Evolutionary conservation across 768 basidiomycete species (phyloP).

Genomic region (Podaxis sp.): DNA sequence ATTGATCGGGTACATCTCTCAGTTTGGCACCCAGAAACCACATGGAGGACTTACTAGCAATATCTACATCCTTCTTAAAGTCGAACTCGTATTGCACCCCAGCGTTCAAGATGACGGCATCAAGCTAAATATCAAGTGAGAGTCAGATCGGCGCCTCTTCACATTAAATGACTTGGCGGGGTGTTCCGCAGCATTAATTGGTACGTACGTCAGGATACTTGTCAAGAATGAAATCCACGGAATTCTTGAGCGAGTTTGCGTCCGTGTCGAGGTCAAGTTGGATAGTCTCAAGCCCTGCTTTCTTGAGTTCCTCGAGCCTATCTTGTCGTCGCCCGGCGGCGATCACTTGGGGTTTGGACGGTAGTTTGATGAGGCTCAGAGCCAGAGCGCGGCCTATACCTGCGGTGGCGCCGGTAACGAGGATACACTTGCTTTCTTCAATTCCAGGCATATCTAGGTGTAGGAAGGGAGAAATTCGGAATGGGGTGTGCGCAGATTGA

Average conservation of each 20-base stretch:
- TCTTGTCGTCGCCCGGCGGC: constrained; percentile 51
- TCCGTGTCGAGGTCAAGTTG: constrained; percentile 45
- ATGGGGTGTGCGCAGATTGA: background rate
- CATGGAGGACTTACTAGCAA: constrained; percentile 24
- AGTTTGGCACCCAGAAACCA: background rate
- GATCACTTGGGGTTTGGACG: constrained; percentile 49
- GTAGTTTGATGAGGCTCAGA: constrained; percentile 44
- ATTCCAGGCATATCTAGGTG: constrained; percentile 34
- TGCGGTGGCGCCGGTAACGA: constrained; percentile 57
- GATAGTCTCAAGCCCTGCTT: constrained; percentile 39
- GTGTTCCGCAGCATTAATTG: background rate
- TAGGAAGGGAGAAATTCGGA: background rate
- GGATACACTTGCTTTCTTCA: constrained; percentile 47
- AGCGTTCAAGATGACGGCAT: constrained; percentile 53
- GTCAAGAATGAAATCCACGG: constrained; percentile 39
- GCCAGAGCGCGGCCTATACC: constrained; percentile 61
- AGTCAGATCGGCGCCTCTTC: background rate
- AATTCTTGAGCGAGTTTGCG: constrained; percentile 36
- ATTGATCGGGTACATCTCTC: background rate
- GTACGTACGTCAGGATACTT: constrained; percentile 47
- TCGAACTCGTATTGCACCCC: constrained; percentile 52
- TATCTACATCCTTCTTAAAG: constrained; percentile 44
- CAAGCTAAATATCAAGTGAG: constrained; percentile 37
- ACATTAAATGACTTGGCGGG: background rate
- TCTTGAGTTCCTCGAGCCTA: constrained; percentile 49